Evolutionary conservation across 805 yeast genomes (phyloP).

Genomic region (Cyberlindnera misumaiensis): DNA sequence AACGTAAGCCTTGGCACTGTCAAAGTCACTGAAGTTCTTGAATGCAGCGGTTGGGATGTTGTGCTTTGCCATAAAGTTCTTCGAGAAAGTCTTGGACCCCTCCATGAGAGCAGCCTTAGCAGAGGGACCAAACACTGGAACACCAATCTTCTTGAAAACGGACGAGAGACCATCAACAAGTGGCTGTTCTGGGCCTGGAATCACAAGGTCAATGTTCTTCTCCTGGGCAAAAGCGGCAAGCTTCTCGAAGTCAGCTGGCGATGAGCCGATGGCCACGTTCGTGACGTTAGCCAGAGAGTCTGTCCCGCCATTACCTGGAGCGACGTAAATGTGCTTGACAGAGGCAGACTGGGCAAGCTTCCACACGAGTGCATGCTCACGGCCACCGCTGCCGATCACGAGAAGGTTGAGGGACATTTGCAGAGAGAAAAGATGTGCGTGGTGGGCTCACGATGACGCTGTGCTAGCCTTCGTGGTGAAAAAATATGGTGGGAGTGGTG

Average conservation of each 20-base stretch:
- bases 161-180: constrained; percentile 87
- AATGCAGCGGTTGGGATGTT: constrained; percentile 92
- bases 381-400: constrained; percentile 95
- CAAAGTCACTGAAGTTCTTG: constrained; percentile 71
- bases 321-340: constrained; percentile 73
- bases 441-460: not conserved
- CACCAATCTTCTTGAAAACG: constrained; percentile 71
- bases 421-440: not conserved
- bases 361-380: constrained; percentile 97
- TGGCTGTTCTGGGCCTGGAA: constrained; percentile 99
- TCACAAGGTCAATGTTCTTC: constrained; percentile 61
- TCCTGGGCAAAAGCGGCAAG: constrained; percentile 71
- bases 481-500: not conserved
- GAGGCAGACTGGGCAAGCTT: constrained; percentile 71
- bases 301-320: constrained; percentile 98
- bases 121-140: constrained; percentile 96
- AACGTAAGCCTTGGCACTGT: constrained; percentile 68
- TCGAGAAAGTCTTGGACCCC: constrained; percentile 93
- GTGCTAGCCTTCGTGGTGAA: not conserved
- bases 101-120: constrained; percentile 89
- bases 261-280: constrained; percentile 61
- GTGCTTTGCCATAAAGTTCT: constrained; percentile 88
- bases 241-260: constrained; percentile 58
- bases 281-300: constrained; percentile 49
- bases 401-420: constrained; percentile 50